Conservation (phyloP, 495 filamentous ascomycete genomes). For the Neurospora pannonica region DNA sequence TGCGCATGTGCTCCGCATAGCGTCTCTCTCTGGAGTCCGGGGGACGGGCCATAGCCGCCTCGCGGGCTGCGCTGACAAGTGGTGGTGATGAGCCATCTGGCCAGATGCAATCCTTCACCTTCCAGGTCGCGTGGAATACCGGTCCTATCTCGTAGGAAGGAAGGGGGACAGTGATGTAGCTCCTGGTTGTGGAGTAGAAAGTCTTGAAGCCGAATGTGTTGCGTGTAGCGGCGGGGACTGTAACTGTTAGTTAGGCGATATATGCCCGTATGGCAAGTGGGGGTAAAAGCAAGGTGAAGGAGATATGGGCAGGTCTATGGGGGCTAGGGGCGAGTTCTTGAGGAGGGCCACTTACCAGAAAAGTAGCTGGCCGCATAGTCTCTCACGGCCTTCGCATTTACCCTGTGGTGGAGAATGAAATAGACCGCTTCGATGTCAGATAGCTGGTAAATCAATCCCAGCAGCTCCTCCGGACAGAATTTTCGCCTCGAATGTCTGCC, state of each 20-base stretch:
- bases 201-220: not conserved
- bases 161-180: not conserved
- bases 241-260: not conserved
- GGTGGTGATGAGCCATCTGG: accelerated
- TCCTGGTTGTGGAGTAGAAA: not conserved
- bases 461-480: conserved; percentile 8
- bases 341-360: not conserved
- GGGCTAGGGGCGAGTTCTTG: too few relatives aligned
- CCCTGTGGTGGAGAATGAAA: conserved; percentile 2
- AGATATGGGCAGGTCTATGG: too few relatives aligned
- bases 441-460: conserved; percentile 13
- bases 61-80: not conserved
- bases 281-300: not conserved
- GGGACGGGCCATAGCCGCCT: not conserved
- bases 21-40: not conserved
- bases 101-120: not conserved
- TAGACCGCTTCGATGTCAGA: conserved; percentile 14
- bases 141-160: not conserved
- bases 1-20: not conserved
- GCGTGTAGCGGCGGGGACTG: not conserved
- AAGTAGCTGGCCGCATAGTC: not conserved
- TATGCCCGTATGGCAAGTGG: too few relatives aligned
- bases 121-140: not conserved
- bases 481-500: not conserved
- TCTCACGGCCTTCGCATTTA: not conserved